Evolutionary conservation across 805 yeast genomes (phyloP).

Genomic region (Grigorovia yakushimaensis): DNA sequence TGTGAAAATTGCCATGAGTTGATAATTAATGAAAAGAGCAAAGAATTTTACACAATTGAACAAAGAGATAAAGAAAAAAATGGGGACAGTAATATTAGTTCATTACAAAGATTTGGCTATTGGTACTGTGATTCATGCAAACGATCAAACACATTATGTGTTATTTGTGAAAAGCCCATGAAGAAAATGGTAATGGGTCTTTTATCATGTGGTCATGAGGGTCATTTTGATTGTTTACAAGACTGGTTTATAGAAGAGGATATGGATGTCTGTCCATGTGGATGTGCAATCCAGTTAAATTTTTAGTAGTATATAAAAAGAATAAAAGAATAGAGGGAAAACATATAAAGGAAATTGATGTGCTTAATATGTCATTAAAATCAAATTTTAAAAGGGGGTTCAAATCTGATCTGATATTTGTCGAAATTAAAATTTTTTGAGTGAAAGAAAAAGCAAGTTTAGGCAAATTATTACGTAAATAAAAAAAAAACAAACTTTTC

Average conservation of each 20-base stretch:
- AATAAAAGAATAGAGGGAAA: too few relatives aligned
- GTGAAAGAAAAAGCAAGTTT: too few relatives aligned
- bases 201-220: conserved; percentile 75
- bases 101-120: conserved; percentile 43
- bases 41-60: conserved; percentile 27
- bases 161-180: conserved; percentile 68
- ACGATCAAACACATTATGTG: conserved; percentile 54
- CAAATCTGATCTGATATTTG: too few relatives aligned
- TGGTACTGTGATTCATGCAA: conserved; percentile 82
- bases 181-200: conserved; percentile 55
- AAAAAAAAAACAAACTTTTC: too few relatives aligned
- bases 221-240: conserved; percentile 71
- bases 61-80: conserved; percentile 21
- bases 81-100: conserved; percentile 15
- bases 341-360: too few relatives aligned
- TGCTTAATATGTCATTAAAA: too few relatives aligned
- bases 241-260: conserved; percentile 64
- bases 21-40: conserved; percentile 49
- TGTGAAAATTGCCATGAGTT: conserved; percentile 53
- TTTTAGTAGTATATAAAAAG: background rate
- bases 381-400: too few relatives aligned
- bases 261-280: conserved; percentile 71
- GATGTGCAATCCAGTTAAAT: conserved; percentile 31
- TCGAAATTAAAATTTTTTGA: too few relatives aligned
- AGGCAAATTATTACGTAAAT: too few relatives aligned